Evolutionary conservation across 345 rosid genomes (phyloP).

Genomic region (Boechera retrofracta): DNA sequence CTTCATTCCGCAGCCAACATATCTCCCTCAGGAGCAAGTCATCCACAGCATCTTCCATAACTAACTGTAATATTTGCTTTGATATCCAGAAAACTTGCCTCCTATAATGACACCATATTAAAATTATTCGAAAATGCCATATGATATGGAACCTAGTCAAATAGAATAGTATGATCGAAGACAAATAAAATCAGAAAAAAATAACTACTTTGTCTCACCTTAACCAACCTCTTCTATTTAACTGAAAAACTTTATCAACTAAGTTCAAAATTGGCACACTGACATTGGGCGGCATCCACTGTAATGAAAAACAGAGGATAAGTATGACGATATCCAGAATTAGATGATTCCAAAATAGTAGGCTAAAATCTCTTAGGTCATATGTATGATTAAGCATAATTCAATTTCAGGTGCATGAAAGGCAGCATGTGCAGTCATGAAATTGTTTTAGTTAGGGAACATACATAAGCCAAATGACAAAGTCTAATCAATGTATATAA

Average conservation of each 20-base stretch:
- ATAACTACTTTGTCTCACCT: constrained; percentile 57
- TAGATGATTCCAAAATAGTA: constrained; percentile 11
- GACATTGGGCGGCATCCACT: constrained; percentile 98
- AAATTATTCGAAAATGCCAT: constrained; percentile 5
- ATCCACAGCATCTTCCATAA: constrained; percentile 99
- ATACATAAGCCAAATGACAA: constrained; percentile 25
- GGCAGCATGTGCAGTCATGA: not conserved
- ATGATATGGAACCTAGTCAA: constrained; percentile 11
- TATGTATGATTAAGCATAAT: constrained; percentile 21
- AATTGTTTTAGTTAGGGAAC: constrained; percentile 4
- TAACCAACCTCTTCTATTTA: constrained; percentile 97
- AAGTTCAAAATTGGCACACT: constrained; percentile 93
- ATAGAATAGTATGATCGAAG: constrained; percentile 10
- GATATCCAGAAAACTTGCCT: constrained; percentile 99
- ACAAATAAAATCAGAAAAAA: constrained; percentile 13
- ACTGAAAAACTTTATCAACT: constrained; percentile 96
- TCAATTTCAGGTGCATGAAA: constrained; percentile 14
- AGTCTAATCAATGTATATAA: constrained; percentile 1
- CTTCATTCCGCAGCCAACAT: constrained; percentile 84
- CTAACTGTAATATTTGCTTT: constrained; percentile 88
- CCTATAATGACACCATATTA: constrained; percentile 50
- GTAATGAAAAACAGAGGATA: constrained; percentile 39
- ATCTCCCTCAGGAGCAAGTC: constrained; percentile 93
- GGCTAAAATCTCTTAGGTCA: not conserved
- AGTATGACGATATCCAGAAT: constrained; percentile 17